Conservation (phyloP, 345 rosid genomes). For the Populus alba region DNA sequence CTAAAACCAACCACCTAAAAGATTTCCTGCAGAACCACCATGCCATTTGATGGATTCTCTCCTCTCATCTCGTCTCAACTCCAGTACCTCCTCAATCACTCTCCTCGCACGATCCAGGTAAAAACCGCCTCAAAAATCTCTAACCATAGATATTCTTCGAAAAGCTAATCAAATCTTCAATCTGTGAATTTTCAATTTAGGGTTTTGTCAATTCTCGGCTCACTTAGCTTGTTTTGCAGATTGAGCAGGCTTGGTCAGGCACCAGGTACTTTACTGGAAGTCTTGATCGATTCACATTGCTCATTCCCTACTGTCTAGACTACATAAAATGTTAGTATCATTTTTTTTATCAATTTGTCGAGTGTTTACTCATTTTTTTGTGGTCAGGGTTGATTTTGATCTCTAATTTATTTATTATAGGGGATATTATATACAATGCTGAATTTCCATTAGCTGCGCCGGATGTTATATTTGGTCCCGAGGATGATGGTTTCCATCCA, state of each 20-base stretch:
- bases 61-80: constrained; percentile 81
- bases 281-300: constrained; percentile 84
- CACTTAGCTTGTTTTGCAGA: constrained; percentile 39
- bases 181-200: neutral
- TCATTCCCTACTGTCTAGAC: constrained; percentile 85
- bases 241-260: constrained; percentile 83
- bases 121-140: neutral
- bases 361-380: neutral
- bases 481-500: constrained; percentile 75
- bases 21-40: constrained; percentile 13
- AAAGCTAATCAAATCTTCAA: neutral
- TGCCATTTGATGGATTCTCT: constrained; percentile 68
- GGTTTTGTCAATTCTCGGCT: constrained; percentile 10
- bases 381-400: neutral
- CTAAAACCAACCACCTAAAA: neutral
- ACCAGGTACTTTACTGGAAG: constrained; percentile 49
- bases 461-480: constrained; percentile 76
- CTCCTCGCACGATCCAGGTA: constrained; percentile 60
- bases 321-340: constrained; percentile 66
- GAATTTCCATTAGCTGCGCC: constrained; percentile 74
- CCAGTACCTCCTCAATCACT: constrained; percentile 67
- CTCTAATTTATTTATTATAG: constrained; percentile 30
- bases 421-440: constrained; percentile 84
- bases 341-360: neutral
- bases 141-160: neutral